phyloP scores from a whole-genome alignment of 2,329 filamentous ascomycete genomes.

The Colletotrichum spaethianum region DNA sequence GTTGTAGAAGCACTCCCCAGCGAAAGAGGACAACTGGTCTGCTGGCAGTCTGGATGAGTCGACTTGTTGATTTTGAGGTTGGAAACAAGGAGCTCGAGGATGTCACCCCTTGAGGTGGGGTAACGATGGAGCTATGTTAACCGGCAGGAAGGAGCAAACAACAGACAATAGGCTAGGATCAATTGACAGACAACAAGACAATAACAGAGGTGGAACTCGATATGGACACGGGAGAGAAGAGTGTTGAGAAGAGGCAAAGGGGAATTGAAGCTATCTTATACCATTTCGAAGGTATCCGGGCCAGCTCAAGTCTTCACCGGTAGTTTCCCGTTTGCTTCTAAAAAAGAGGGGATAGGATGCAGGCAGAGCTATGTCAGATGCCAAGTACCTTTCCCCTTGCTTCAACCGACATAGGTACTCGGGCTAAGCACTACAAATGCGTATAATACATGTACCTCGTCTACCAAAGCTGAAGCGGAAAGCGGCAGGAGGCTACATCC shows the following conservation, averaged over 20 bases:
- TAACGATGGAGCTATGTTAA: background rate
- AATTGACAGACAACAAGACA: conserved; percentile 4
- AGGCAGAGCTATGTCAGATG: conserved; percentile 6
- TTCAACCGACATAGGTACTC: background rate
- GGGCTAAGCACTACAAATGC: conserved; percentile 8
- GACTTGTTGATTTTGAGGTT: background rate
- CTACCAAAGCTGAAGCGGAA: background rate
- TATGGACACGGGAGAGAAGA: no score
- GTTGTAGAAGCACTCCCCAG: background rate
- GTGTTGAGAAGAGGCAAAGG: background rate
- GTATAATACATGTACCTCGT: background rate
- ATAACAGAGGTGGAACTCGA: background rate
- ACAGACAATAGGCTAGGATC: background rate
- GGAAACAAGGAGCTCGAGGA: background rate
- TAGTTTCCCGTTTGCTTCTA: background rate
- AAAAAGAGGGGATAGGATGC: conserved; percentile 1
- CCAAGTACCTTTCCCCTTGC: background rate
- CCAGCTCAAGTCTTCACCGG: conserved; percentile 2
- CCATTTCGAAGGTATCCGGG: background rate
- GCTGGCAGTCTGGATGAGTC: background rate
- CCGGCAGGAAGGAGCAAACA: background rate
- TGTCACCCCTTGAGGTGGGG: background rate
- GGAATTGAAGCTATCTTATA: conserved; percentile 35
- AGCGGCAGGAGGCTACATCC: conserved; percentile 2
- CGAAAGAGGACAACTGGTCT: no score